Evolutionary conservation across 1,284 basidiomycete genomes (phyloP).

Genomic region (Tetrapyrgos nigripes): DNA sequence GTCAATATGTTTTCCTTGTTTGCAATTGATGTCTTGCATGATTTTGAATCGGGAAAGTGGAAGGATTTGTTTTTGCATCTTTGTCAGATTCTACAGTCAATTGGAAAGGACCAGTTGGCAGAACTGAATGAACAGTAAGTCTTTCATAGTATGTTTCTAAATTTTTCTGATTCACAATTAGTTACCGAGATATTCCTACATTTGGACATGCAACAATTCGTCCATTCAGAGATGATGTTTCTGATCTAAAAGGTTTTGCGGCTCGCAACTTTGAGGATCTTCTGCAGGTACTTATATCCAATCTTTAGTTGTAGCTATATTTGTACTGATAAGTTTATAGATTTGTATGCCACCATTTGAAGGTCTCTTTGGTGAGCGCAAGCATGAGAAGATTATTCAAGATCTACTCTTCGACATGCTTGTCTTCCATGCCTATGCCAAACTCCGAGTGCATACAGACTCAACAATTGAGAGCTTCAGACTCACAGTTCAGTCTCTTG

Average conservation of each 20-base stretch:
- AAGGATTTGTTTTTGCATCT: conserved; percentile 30
- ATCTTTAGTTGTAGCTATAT: not conserved
- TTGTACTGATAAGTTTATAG: conserved; percentile 9
- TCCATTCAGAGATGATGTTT: conserved; percentile 19
- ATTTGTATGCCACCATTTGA: conserved; percentile 30
- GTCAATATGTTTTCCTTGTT: conserved; percentile 25
- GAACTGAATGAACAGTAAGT: conserved; percentile 15
- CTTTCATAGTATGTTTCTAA: not conserved
- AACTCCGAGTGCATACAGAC: no score
- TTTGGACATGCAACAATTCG: conserved; percentile 24
- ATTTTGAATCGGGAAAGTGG: conserved; percentile 30
- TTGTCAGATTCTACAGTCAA: conserved; percentile 24
- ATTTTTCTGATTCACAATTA: not conserved
- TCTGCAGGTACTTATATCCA: conserved; percentile 20
- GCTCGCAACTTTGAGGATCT: conserved; percentile 29
- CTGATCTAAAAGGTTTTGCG: conserved; percentile 25
- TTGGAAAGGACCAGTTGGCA: not conserved
- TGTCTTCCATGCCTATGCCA: conserved; percentile 26
- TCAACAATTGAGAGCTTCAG: conserved; percentile 7
- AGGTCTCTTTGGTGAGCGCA: conserved; percentile 22
- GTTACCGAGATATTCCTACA: conserved; percentile 11
- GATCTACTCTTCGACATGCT: conserved; percentile 12
- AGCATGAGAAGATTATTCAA: conserved; percentile 12
- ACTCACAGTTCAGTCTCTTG: not conserved
- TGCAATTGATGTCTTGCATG: conserved; percentile 12